These are phyloP conservation scores for Abelmoschus esculentus DNA, from an alignment of 345 rosid species.

Conservation along the genomic window DNA sequence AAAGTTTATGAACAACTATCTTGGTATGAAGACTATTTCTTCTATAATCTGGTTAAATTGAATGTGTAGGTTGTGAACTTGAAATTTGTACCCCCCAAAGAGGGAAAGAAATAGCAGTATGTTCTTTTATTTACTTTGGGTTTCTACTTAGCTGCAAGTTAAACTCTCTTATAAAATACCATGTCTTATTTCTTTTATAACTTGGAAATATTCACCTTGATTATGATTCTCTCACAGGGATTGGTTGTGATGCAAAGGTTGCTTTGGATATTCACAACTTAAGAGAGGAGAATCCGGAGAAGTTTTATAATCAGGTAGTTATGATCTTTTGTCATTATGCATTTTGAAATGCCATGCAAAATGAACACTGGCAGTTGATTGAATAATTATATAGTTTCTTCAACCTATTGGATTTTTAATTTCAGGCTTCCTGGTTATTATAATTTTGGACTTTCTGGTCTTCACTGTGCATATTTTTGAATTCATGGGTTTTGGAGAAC, in stretches of 20 bases:
- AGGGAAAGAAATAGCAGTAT: not conserved
- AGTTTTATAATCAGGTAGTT: constrained; percentile 71
- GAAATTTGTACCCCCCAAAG: not conserved
- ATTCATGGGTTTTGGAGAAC: not conserved
- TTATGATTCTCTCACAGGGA: constrained; percentile 34
- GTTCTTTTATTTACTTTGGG: not conserved
- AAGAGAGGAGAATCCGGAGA: constrained; percentile 83
- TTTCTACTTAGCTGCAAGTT: not conserved
- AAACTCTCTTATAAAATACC: not conserved
- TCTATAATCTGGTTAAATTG: constrained; percentile 1
- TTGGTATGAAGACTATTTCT: constrained; percentile 33
- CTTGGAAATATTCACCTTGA: not conserved
- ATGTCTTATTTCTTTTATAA: not conserved
- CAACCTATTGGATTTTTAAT: not conserved
- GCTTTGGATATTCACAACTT: constrained; percentile 79
- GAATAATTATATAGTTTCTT: not conserved
- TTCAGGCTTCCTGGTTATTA: not conserved
- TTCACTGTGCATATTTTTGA: not conserved
- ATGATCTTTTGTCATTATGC: not conserved
- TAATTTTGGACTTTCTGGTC: not conserved
- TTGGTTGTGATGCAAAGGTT: constrained; percentile 92
- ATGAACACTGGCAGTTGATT: not conserved
- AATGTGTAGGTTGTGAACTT: not conserved
- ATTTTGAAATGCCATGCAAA: constrained; percentile 7
- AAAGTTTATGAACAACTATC: constrained; percentile 85